Evolutionary conservation across 75 land plant species (phyloP).

Genomic region (Larix kaempferi): DNA sequence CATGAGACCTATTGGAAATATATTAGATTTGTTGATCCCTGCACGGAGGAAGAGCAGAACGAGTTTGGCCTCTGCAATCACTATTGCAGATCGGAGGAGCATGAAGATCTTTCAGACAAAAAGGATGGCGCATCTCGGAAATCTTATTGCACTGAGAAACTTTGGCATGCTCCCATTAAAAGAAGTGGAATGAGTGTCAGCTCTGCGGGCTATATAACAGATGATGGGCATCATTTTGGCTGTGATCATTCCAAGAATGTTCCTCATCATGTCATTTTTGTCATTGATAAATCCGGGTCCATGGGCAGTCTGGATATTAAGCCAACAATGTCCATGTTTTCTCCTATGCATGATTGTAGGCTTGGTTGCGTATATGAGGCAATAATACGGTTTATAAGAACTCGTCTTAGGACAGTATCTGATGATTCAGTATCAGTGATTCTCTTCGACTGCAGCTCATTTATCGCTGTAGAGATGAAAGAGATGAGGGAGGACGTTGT

Average conservation of each 20-base stretch:
- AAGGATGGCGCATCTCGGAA: neutral
- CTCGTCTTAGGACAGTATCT: neutral
- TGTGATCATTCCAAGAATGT: constrained; percentile 28
- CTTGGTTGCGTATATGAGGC: constrained; percentile 32
- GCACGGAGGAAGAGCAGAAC: constrained; percentile 22
- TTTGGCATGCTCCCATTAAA: constrained; percentile 31
- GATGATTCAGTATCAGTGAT: constrained; percentile 17
- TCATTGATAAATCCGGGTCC: constrained; percentile 37
- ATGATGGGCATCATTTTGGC: constrained; percentile 32
- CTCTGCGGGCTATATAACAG: constrained; percentile 16
- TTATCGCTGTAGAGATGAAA: constrained; percentile 3
- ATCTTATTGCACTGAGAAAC: constrained; percentile 29
- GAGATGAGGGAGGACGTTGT: constrained; percentile 12
- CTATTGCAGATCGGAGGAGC: constrained; percentile 14
- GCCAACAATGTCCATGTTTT: constrained; percentile 25
- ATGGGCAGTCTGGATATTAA: constrained; percentile 13
- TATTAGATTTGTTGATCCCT: constrained; percentile 29
- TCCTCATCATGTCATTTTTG: constrained; percentile 35
- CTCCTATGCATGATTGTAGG: constrained; percentile 2
- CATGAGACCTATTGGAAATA: constrained; percentile 31
- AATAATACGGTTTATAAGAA: constrained; percentile 22
- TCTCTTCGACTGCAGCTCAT: too few species aligned
- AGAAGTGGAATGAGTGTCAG: constrained; percentile 5
- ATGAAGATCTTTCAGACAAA: neutral
- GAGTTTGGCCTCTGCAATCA: constrained; percentile 22